Conservation (phyloP, 148 eudicot genomes). For the Rhododendron ovatum region DNA sequence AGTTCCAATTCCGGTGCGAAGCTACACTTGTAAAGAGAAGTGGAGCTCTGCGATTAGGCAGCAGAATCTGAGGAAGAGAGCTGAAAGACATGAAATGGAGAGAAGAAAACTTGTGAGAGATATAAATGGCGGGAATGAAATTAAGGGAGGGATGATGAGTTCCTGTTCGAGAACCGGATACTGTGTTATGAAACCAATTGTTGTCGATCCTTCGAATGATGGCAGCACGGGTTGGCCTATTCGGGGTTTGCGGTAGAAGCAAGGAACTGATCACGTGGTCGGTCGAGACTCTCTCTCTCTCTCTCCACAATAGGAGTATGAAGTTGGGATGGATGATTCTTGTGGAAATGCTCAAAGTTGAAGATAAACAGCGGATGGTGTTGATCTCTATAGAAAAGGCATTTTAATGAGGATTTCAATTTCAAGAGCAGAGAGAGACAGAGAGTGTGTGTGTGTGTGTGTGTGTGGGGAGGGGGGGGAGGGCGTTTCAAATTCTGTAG, state of each 20-base stretch:
- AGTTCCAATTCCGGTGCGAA: slow-evolving; percentile 60
- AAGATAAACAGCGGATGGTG: not conserved
- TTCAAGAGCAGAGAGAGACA: not conserved
- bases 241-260: slow-evolving; percentile 14
- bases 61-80: slow-evolving; percentile 38
- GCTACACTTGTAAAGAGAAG: slow-evolving; percentile 26
- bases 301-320: not conserved
- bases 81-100: slow-evolving; percentile 38
- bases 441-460: no score
- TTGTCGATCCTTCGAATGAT: slow-evolving; percentile 25
- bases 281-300: not conserved
- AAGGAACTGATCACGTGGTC: not conserved
- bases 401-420: not conserved
- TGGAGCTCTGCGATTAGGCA: slow-evolving; percentile 23
- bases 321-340: not conserved
- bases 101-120: slow-evolving; percentile 20
- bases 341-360: not conserved
- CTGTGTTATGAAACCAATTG: slow-evolving; percentile 45
- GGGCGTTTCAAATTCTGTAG: not conserved
- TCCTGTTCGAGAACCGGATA: slow-evolving; percentile 33
- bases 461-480: no score
- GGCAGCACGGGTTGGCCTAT: slow-evolving; percentile 26
- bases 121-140: slow-evolving; percentile 13
- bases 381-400: not conserved
- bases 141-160: slow-evolving; percentile 10